Conservation (phyloP, 345 rosid genomes). For the Eucalyptus decipiens region DNA sequence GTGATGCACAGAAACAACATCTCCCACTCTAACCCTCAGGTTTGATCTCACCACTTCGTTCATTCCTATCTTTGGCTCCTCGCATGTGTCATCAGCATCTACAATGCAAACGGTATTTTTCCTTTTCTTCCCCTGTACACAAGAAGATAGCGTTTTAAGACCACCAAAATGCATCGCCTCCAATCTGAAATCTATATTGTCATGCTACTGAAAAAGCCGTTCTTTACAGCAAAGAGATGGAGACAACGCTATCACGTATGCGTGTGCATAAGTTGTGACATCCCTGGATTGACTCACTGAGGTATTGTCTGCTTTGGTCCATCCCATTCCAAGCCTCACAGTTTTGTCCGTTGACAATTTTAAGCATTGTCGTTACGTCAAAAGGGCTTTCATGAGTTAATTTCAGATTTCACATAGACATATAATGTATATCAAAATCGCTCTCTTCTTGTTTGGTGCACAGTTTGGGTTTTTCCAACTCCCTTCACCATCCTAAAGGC, state of each 20-base stretch:
- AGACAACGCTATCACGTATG: not conserved
- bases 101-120: constrained; percentile 79
- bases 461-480: not conserved
- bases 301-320: not conserved
- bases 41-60: constrained; percentile 81
- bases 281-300: not conserved
- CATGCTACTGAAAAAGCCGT: not conserved
- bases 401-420: not conserved
- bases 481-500: not conserved
- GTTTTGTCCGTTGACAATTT: not conserved
- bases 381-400: not conserved
- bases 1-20: constrained; percentile 82
- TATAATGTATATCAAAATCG: not conserved
- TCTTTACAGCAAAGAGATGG: not conserved
- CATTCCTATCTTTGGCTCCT: constrained; percentile 78
- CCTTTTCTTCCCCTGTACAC: constrained; percentile 68
- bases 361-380: not conserved
- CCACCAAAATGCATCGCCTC: not conserved
- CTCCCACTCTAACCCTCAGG: constrained; percentile 85
- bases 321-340: not conserved
- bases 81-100: constrained; percentile 71
- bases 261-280: not conserved
- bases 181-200: not conserved
- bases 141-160: not conserved
- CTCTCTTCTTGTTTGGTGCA: not conserved